A percentile compares a stretch with the other conserved stretches of the same genome.
phyloP scores from a whole-genome alignment of 106 monocot species.

The Dioscorea zingiberensis region DNA sequence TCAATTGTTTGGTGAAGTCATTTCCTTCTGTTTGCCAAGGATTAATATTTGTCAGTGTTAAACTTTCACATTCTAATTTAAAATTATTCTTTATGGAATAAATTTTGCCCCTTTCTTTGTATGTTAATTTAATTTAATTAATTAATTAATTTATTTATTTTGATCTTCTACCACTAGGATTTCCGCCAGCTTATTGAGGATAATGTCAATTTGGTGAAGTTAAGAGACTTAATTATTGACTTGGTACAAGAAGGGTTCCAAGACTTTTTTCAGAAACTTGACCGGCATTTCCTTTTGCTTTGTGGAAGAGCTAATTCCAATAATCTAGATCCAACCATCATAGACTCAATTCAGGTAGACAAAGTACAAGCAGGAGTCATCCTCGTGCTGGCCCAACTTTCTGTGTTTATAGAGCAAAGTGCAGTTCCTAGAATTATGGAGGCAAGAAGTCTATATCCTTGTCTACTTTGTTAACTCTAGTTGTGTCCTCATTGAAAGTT shows the following conservation, averaged over 20 bases:
- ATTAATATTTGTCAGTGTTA: no score
- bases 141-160: no score
- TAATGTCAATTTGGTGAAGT: conserved; percentile 56
- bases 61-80: no score
- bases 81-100: no score
- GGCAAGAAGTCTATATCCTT: conserved; percentile 24
- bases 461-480: not conserved
- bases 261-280: conserved; percentile 73
- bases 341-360: conserved; percentile 35
- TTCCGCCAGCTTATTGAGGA: conserved; percentile 76
- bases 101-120: no score
- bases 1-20: no score
- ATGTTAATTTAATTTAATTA: no score
- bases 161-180: conserved; percentile 29
- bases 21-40: no score
- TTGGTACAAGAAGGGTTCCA: conserved; percentile 99
- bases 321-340: conserved; percentile 21
- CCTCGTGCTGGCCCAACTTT: conserved; percentile 85
- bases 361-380: conserved; percentile 69
- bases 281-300: conserved; percentile 51
- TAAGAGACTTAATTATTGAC: conserved; percentile 70
- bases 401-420: conserved; percentile 82
- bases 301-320: conserved; percentile 47
- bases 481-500: not conserved
- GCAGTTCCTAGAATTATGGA: conserved; percentile 94